Evolutionary conservation across 176 grass and related monocot genomes (phyloP), one percentile per base, ranked within the genome.

Genomic region (Saccharum spontaneum): DNA sequence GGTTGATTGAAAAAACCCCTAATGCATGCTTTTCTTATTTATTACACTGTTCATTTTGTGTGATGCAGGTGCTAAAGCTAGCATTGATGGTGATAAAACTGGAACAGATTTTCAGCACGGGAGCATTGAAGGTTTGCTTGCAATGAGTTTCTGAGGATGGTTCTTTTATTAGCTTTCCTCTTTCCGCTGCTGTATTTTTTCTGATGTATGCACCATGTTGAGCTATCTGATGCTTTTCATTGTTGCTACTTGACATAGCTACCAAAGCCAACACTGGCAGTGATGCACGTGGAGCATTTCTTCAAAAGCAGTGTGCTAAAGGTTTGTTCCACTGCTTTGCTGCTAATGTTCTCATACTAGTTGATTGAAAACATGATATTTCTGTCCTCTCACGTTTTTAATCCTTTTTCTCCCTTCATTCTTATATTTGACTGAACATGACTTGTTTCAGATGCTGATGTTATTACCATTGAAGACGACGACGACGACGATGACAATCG

Each of bases 391-490:
- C 49, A 62, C 11, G n/a, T 62, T 28, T 26, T 45, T 43, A 66
- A 59, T 41, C n/a, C 44, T 5, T 72, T 22, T 4, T 22, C 8
- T 6, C 49, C 36, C 13, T 26, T 48, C 31, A 4, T 85, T 61
- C 30, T 16, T 39, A 24, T 40, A 83, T 12, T 8, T 37, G 52
- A 77, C 8, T 65, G 68, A 85, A 64, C 33, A 52, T 61, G 10
- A 73, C 17, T 63, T 82, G 24, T 66, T 83, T 48, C n/a, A 55
- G 41, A 3, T 45, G 54, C 54, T 70, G 70, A 81, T 71, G 48
- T 84, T 80, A 86, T 90, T 31, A 74, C 37, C 40, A 70, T 92
- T 28, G 76, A 89, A 30, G 84, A 69, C 1, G 71, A 83, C 5
- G 79, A 83, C 5, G 79, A 86, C 50, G 54, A 31, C 18, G 20